phyloP scores from a whole-genome alignment of 441 rosid species.

The Pelargonium myrrhifolium region DNA sequence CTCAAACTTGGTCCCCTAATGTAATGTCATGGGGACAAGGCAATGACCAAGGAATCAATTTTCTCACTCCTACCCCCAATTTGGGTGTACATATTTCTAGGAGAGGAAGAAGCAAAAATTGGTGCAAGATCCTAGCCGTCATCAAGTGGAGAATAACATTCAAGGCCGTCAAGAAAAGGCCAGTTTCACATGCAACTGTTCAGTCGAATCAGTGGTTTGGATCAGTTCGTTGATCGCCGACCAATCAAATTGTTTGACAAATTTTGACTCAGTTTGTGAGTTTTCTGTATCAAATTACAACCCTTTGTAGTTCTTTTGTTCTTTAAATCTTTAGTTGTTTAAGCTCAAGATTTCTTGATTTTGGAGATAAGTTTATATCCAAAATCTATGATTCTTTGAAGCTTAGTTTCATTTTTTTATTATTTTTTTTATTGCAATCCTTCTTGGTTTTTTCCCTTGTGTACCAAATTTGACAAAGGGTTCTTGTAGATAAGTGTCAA shows the following conservation, averaged over 20 bases:
- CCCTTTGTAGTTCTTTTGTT: too few relatives aligned
- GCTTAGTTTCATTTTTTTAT: neutral
- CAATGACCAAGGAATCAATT: neutral
- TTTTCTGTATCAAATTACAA: too few relatives aligned
- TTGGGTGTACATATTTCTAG: slow-evolving; percentile 21
- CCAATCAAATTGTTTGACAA: too few relatives aligned
- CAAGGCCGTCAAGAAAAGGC: slow-evolving; percentile 24
- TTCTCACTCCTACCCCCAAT: slow-evolving; percentile 26
- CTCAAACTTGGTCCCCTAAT: slow-evolving; percentile 1
- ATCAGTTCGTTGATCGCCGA: too few relatives aligned
- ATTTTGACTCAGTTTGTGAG: too few relatives aligned
- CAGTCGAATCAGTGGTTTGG: neutral
- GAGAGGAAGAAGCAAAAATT: slow-evolving; percentile 34
- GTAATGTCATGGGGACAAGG: slow-evolving; percentile 6
- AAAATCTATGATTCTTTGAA: neutral
- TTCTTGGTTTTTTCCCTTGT: neutral
- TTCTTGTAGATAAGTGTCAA: neutral
- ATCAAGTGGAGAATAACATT: slow-evolving; percentile 25
- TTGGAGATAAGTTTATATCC: neutral
- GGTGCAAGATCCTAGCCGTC: slow-evolving; percentile 66
- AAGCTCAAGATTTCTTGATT: neutral
- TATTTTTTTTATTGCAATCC: neutral
- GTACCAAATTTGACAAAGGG: neutral
- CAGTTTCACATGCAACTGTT: neutral
- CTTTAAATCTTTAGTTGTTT: too few relatives aligned